These are phyloP conservation scores for Mycena vulgaris DNA, from an alignment of 768 basidiomycete genomes.

Conservation along the genomic window DNA sequence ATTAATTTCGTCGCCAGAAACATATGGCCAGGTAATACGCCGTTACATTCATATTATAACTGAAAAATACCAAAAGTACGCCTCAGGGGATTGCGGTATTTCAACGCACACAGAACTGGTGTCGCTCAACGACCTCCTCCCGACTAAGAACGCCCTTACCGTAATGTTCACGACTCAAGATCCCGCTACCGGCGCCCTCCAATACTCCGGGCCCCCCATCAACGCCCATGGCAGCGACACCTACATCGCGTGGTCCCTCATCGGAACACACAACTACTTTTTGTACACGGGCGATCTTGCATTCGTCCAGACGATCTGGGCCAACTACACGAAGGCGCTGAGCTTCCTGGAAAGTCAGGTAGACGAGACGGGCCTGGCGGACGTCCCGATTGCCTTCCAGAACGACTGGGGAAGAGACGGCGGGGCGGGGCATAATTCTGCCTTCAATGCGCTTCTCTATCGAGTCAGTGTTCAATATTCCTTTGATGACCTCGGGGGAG, in stretches of 20 bases:
- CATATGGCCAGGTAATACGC: constrained; percentile 43
- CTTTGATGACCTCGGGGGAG: not conserved
- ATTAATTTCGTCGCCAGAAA: constrained; percentile 40
- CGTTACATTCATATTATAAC: not conserved
- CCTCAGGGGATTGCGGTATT: constrained; percentile 57
- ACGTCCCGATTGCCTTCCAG: constrained; percentile 56
- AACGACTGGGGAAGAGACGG: constrained; percentile 67
- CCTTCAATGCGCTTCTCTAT: constrained; percentile 63
- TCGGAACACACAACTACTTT: constrained; percentile 58
- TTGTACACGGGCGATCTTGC: constrained; percentile 64
- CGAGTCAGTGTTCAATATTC: constrained; percentile 46
- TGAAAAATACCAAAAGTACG: not conserved
- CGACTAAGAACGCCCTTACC: constrained; percentile 62
- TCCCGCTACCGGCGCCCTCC: constrained; percentile 60
- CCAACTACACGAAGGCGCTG: constrained; percentile 58
- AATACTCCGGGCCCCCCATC: constrained; percentile 59
- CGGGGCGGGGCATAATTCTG: constrained; percentile 63
- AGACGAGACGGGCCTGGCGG: constrained; percentile 56
- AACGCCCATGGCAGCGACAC: constrained; percentile 58
- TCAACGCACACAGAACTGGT: constrained; percentile 57
- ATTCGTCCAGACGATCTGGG: constrained; percentile 61
- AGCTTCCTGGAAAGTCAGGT: constrained; percentile 60
- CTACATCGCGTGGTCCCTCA: constrained; percentile 67
- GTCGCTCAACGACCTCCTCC: constrained; percentile 51
- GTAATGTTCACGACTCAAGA: constrained; percentile 67